These are phyloP conservation scores for Chaetomiaceae sp. DNA, from an alignment of 2,329 filamentous ascomycete genomes.

Conservation along the genomic window DNA sequence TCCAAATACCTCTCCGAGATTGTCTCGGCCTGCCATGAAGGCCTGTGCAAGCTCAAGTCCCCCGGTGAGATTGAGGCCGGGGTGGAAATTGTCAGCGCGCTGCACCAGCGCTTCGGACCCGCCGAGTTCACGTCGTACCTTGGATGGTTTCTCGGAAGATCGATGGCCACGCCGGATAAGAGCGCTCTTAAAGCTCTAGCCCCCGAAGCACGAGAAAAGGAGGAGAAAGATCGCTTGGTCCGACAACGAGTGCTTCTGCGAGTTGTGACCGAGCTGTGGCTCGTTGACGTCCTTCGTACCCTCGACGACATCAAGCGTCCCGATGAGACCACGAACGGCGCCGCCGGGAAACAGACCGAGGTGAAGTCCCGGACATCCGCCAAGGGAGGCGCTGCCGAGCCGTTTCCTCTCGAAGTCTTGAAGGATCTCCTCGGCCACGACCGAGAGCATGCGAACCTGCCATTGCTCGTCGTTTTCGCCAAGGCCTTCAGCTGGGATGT, in stretches of 20 bases:
- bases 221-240: slow-evolving; percentile 88
- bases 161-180: slow-evolving; percentile 87
- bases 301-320: slow-evolving; percentile 63
- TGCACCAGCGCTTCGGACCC: slow-evolving; percentile 92
- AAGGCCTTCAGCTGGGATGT: slow-evolving; percentile 97
- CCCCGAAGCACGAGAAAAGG: slow-evolving; percentile 81
- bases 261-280: slow-evolving; percentile 93
- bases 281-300: slow-evolving; percentile 81
- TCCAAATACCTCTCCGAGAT: slow-evolving; percentile 98
- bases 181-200: slow-evolving; percentile 71
- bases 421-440: slow-evolving; percentile 95
- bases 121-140: slow-evolving; percentile 86
- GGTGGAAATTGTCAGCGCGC: slow-evolving; percentile 88
- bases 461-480: slow-evolving; percentile 88
- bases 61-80: slow-evolving; percentile 88
- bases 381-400: slow-evolving; percentile 69
- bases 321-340: slow-evolving; percentile 59
- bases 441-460: slow-evolving; percentile 84
- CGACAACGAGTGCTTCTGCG: slow-evolving; percentile 82
- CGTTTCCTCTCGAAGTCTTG: slow-evolving; percentile 93
- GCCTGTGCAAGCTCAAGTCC: slow-evolving; percentile 84
- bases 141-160: slow-evolving; percentile 87
- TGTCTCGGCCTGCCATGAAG: slow-evolving; percentile 92
- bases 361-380: slow-evolving; percentile 55
- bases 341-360: slow-evolving; percentile 59